A percentile compares a stretch with the other conserved stretches of the same genome.
phyloP scores from a whole-genome alignment of 1,139 yeast species.

The Kodamaea sp. region DNA sequence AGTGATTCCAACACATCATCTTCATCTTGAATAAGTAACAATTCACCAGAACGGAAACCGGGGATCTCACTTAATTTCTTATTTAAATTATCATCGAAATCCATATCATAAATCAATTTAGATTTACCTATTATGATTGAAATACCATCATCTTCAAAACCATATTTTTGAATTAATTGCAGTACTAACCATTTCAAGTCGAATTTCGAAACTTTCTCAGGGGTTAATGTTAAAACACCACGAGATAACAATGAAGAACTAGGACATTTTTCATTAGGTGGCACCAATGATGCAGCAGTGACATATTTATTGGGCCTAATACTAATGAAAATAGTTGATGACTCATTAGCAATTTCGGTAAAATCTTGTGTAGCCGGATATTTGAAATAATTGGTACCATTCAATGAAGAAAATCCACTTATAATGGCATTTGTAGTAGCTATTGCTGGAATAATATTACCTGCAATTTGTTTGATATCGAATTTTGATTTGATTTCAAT shows the following conservation, averaged over 20 bases:
- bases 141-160: slow-evolving; percentile 64
- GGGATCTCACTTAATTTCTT: slow-evolving; percentile 46
- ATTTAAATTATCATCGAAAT: slow-evolving; percentile 75
- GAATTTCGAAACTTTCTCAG: slow-evolving; percentile 12
- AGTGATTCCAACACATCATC: slow-evolving; percentile 63
- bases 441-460: slow-evolving; percentile 96
- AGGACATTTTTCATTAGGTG: slow-evolving; percentile 66
- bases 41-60: slow-evolving; percentile 56
- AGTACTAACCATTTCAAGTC: slow-evolving; percentile 44
- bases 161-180: slow-evolving; percentile 43
- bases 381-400: slow-evolving; percentile 54
- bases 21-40: slow-evolving; percentile 74
- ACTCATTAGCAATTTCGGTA: slow-evolving; percentile 14
- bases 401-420: slow-evolving; percentile 78
- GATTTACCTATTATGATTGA: slow-evolving; percentile 58
- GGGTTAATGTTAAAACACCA: slow-evolving; percentile 29
- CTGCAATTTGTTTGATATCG: slow-evolving; percentile 91
- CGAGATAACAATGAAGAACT: slow-evolving; percentile 66
- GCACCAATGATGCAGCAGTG: slow-evolving; percentile 55
- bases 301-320: slow-evolving; percentile 67
- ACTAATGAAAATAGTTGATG: slow-evolving; percentile 62
- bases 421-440: slow-evolving; percentile 97
- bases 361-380: slow-evolving; percentile 18
- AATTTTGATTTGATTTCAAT: slow-evolving; percentile 77
- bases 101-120: slow-evolving; percentile 74